Percentiles rank a stretch among this genome's conserved stretches.
Conservation (phyloP, 1,284 basidiomycete species). For the Puccinia triticina region DNA sequence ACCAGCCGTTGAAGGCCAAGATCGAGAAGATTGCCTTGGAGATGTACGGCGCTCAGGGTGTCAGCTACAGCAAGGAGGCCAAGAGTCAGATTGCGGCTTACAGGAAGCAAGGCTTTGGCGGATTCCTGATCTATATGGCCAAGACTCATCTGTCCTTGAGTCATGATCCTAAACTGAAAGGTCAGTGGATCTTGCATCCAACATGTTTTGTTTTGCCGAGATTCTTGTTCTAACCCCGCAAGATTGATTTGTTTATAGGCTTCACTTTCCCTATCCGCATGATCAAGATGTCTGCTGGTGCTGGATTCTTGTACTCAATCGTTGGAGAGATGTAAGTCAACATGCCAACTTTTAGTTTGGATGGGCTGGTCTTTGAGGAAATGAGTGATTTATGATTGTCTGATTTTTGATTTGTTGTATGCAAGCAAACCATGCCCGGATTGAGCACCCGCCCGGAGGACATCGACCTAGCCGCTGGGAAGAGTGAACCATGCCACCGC, state of each 20-base stretch:
- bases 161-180: conserved; percentile 84
- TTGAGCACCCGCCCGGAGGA: conserved; percentile 81
- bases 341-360: not conserved
- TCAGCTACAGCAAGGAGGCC: conserved; percentile 72
- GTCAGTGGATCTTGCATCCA: conserved; percentile 52
- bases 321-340: conserved; percentile 63
- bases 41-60: conserved; percentile 88
- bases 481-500: conserved; percentile 93
- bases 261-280: conserved; percentile 92
- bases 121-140: conserved; percentile 84
- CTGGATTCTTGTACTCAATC: conserved; percentile 93
- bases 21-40: conserved; percentile 83
- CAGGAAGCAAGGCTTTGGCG: conserved; percentile 81
- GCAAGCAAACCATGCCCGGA: conserved; percentile 96
- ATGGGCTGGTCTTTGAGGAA: not conserved
- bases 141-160: conserved; percentile 98
- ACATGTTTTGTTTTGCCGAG: conserved; percentile 41
- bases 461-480: conserved; percentile 43
- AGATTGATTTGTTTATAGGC: conserved; percentile 18
- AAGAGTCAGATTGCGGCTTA: conserved; percentile 86
- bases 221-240: not conserved
- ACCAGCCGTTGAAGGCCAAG: conserved; percentile 81
- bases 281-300: conserved; percentile 86
- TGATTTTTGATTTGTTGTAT: not conserved
- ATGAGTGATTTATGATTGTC: not conserved